Conservation (phyloP, 2,329 filamentous ascomycete genomes). For the Paraconiothyrium brasiliense region DNA sequence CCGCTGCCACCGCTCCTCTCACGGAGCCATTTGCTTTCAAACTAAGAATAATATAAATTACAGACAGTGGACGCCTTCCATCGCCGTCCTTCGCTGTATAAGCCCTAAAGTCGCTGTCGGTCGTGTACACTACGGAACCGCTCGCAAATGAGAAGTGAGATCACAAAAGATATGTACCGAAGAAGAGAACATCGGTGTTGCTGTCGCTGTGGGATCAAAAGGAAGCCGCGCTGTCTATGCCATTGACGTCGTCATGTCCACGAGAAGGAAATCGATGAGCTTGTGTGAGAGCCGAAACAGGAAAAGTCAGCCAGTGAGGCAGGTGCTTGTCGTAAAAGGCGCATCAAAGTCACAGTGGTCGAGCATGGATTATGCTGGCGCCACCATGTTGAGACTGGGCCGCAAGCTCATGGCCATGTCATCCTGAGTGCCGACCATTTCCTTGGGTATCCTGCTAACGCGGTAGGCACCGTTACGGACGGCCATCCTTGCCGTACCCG, state of each 20-base stretch:
- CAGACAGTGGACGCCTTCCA: slow-evolving; percentile 28
- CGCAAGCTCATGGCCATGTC: slow-evolving; percentile 69
- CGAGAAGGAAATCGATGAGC: slow-evolving; percentile 30
- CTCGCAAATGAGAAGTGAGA: slow-evolving; percentile 14
- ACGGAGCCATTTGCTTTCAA: neutral
- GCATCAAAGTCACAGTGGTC: slow-evolving; percentile 20
- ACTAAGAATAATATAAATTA: slow-evolving; percentile 35
- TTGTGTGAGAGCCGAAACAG: slow-evolving; percentile 32
- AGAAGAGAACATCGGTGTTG: slow-evolving; percentile 20
- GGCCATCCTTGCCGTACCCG: slow-evolving; percentile 71
- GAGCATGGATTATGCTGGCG: slow-evolving; percentile 32
- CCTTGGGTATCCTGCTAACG: slow-evolving; percentile 82
- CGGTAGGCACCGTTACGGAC: slow-evolving; percentile 86
- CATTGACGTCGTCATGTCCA: slow-evolving; percentile 42
- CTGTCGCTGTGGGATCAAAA: slow-evolving; percentile 20
- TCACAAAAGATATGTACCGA: slow-evolving; percentile 20
- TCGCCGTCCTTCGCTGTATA: slow-evolving; percentile 24
- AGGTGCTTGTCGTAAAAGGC: slow-evolving; percentile 36
- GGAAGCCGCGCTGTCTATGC: slow-evolving; percentile 41
- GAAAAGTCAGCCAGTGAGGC: slow-evolving; percentile 46
- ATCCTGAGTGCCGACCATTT: slow-evolving; percentile 79
- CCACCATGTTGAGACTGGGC: slow-evolving; percentile 64
- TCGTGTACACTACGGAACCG: slow-evolving; percentile 24
- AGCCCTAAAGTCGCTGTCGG: slow-evolving; percentile 19
- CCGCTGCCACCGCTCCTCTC: slow-evolving; percentile 3